Base-by-base conservation (phyloP, 2,329 filamentous ascomycete species). In the Alternaria triticina region DNA sequence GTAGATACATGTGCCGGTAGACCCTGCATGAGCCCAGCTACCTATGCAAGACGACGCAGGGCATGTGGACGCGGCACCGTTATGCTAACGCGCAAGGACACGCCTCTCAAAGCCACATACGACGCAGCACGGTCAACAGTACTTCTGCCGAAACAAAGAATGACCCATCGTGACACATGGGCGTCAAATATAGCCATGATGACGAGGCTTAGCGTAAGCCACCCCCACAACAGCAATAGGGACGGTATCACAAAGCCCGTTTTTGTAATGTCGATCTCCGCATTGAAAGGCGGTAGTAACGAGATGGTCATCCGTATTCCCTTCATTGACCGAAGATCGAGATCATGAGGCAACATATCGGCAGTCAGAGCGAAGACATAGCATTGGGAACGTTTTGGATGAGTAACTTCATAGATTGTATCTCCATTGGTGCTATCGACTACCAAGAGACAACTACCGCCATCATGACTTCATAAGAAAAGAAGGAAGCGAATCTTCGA, bases 391-490 rank as follows among this genome's bases (percentile, higher is more conserved):
- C n/a, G 10, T 6, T 12, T 9, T 27, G 17, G 2, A 30, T 11
- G 22, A 49, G 17, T 51, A 23, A 28, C 11, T 58, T 28, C 33
- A 51, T 43, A 50, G 47, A 45, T 46, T 30, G 40, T 20, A 54
- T 64, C 57, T 27, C 17, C 27, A 56, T 44, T 55, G 49, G 47
- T 57, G 50, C 50, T 59, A 49, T 12, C 22, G n/a, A 30, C 54
- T 40, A 15, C 13, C 43, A 49, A 49, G 54, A 30, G 40, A 20
- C 45, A 51, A 22, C 33, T 55, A 25, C 23, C 59, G 10, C 36
- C 36, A 62, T 59, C 58, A 47, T 62, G 57, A 50, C 6, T 51
- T 62, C 61, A 45, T 62, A 40, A 59, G 45, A 47, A 59, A 63
- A 61, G 51, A 40, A 36, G 43, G 17, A 59, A 57, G 54, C 23